Evolutionary conservation across 2,329 filamentous ascomycete species (phyloP), one percentile per base, ranked within the genome.

Genomic region (Didymosphaeria variabile): DNA sequence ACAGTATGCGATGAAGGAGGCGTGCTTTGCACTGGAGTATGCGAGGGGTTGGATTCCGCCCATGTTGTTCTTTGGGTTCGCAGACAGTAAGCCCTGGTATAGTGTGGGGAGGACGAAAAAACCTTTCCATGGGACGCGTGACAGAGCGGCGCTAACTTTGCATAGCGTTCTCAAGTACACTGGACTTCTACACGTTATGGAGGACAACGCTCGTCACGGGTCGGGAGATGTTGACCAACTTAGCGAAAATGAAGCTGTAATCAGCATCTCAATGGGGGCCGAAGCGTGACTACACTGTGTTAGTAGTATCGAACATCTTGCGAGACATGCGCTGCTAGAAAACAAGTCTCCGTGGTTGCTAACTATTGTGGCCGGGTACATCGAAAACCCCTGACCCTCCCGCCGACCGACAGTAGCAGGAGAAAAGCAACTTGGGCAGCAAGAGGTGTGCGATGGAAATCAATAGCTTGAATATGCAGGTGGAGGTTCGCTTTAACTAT

Each of bases 51-150:
- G 92, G 92, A 96, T 97, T 79, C 93, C 93, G 50, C 91, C 91
- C 60, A 97, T 97, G 93, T 83, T 97, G 55, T 91, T 91, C 78
- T 97, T 97, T 78, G 93, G 93, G 62, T 94, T 90, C 77, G 91
- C 92, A 65, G 93, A 97, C 79, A 88, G 71, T 74, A 69, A 69
- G 72, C 71, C 9, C 21, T 19, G 2, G 12, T 21, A 21, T 10
- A 3, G 19, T 12, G n/a, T 40, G 17, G 15, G 4, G 23, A 45
- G 42, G 19, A 45, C 8, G 19, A 9, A 12, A 23, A 21, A 19
- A 13, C 42, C 2, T 23, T 21, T 45, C 3, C n/a, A 45, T 40
- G 38, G 38, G 46, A 17, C 29, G 21, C n/a, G 31, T 21, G 13
- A 10, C 9, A 15, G 47, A 31, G 31, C 38, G 32, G 36, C 36